Base-by-base conservation (phyloP, 768 basidiomycete species). In the Russula sp. region DNA sequence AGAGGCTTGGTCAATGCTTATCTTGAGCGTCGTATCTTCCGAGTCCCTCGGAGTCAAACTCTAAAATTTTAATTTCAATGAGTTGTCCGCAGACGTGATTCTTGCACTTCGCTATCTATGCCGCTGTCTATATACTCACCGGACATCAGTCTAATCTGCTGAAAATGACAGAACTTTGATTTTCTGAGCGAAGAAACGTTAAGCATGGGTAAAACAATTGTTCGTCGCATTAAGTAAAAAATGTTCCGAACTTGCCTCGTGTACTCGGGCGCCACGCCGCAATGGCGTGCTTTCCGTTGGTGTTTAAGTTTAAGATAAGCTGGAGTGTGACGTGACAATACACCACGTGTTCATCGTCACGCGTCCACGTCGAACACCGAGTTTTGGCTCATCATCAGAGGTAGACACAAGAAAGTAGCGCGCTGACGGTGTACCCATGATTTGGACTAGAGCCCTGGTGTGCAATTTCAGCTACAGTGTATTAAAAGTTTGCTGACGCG, bases 391-490 rank as follows among this genome's bases (percentile, higher is more conserved):
- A 26, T 42, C 18, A 8, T 26, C 20, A 32, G 30, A n/a, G 10
- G 30, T 30, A 20, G 18, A 53, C 18, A 53, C 52, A 53, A 53
- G 52, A 40, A 40, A 40, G 38, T 40, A 40, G 38, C 30, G 30
- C 5, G 16, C 22, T n/a, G 13, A n/a, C 5, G 20, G 40, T 13
- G 16, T 38, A 38, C 22, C 36, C 46, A 65, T 65, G 64, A 2
- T 57, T 51, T 61, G 64, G 64, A 57, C 64, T 38, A 55, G 64
- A 65, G 50, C 64, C 36, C 26, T 65, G 55, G 64, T 65, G 38
- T 55, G 55, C 42, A 26, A 10, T 36, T 34, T 28, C 49, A 16
- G 8, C 10, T 30, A 42, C 28, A 44, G n/a, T 36, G 8, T 13
- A 18, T 13, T 11, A 5, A 18, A n/a, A 18, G 6, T 3, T n/a